A percentile compares a stretch with the other conserved stretches of the same genome.
These are phyloP conservation scores for Pestalotiopsis fici DNA, from an alignment of 2,329 filamentous ascomycete genomes.

Conservation along the genomic window DNA sequence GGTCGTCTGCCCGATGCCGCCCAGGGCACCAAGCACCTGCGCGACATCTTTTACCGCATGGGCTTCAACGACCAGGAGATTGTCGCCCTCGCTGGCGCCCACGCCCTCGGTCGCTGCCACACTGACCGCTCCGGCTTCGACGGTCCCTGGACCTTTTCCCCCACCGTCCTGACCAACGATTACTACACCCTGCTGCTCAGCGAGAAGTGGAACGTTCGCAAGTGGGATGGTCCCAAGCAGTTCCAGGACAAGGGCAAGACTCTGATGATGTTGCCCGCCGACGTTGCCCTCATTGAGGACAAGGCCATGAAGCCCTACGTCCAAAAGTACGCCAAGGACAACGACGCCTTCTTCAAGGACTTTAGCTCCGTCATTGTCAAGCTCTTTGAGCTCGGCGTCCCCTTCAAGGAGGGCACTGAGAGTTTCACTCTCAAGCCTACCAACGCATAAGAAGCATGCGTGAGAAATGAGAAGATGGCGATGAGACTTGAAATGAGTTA, in stretches of 20 bases:
- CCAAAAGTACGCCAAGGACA: conserved; percentile 88
- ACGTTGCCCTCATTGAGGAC: conserved; percentile 85
- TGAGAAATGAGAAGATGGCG: not conserved
- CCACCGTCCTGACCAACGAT: conserved; percentile 91
- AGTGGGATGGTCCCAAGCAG: conserved; percentile 88
- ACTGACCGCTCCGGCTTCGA: conserved; percentile 83
- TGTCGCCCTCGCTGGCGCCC: conserved; percentile 82
- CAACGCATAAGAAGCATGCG: conserved; percentile 30
- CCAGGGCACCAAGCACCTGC: conserved; percentile 79
- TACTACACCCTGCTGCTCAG: conserved; percentile 86
- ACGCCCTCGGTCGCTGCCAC: conserved; percentile 90
- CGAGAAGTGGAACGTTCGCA: conserved; percentile 90
- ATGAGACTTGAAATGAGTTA: not conserved
- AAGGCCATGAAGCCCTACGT: conserved; percentile 81
- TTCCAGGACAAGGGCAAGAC: conserved; percentile 82
- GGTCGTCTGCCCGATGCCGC: conserved; percentile 81
- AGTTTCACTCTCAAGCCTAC: conserved; percentile 66
- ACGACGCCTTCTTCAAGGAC: conserved; percentile 90
- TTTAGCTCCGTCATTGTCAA: conserved; percentile 78
- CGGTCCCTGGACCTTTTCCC: conserved; percentile 91
- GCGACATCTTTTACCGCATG: conserved; percentile 94
- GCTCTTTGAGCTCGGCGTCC: conserved; percentile 93
- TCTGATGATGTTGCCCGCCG: conserved; percentile 96
- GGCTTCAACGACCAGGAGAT: conserved; percentile 98
- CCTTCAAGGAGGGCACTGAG: conserved; percentile 69